phyloP scores from a whole-genome alignment of 371 early-diverging fungal species.

The Neoconidiobolus thromboides region DNA sequence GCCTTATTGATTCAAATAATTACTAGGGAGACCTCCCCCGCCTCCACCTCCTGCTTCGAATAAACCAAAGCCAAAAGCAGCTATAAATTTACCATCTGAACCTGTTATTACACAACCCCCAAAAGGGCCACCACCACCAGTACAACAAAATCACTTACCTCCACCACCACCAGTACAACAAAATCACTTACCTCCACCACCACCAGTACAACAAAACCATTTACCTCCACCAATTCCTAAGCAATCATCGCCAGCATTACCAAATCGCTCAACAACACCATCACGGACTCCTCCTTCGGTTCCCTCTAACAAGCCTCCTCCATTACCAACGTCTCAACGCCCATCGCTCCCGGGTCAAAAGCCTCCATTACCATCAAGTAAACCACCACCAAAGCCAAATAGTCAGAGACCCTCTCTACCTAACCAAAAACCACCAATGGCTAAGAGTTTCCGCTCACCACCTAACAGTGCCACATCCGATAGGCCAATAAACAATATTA shows the following conservation, averaged over 20 bases:
- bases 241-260: slow-evolving; percentile 16
- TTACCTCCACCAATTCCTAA: slow-evolving; percentile 5
- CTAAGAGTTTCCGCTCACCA: background rate
- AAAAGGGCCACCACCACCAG: slow-evolving; percentile 11
- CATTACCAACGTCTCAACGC: background rate
- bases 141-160: slow-evolving; percentile 3
- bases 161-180: slow-evolving; percentile 19
- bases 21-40: slow-evolving; percentile 7
- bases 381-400: background rate
- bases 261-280: slow-evolving; percentile 8
- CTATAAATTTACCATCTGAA: background rate
- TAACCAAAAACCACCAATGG: background rate
- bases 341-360: background rate
- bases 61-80: slow-evolving; percentile 3
- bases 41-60: slow-evolving; percentile 12
- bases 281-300: slow-evolving; percentile 10
- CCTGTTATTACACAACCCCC: slow-evolving; percentile 12
- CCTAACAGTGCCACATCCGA: background rate
- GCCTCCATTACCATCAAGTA: background rate
- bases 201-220: slow-evolving; percentile 13
- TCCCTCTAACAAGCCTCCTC: slow-evolving; percentile 4
- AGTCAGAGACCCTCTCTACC: background rate
- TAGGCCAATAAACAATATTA: background rate
- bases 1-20: background rate
- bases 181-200: slow-evolving; percentile 15